These are phyloP conservation scores for Acanthochlamys bracteata DNA, from an alignment of 106 monocot genomes.

Conservation along the genomic window DNA sequence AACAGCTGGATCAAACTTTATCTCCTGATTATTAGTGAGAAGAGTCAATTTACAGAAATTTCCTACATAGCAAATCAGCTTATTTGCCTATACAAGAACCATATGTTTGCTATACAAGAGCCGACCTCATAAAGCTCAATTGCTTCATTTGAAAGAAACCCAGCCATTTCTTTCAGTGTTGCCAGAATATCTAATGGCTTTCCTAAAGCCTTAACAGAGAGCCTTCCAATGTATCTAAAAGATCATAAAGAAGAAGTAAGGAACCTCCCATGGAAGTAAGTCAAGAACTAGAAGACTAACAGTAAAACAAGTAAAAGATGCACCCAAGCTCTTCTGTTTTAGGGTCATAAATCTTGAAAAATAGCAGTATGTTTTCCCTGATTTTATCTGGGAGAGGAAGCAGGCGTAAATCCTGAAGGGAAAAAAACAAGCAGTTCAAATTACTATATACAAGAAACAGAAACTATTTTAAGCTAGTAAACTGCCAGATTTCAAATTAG, in stretches of 20 bases:
- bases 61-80: no score
- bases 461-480: no score
- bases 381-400: slow-evolving; percentile 73
- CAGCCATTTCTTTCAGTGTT: slow-evolving; percentile 91
- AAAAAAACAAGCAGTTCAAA: slow-evolving; percentile 40
- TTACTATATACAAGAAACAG: slow-evolving; percentile 86
- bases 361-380: slow-evolving; percentile 87
- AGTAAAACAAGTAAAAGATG: not conserved
- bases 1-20: slow-evolving; percentile 96
- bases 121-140: slow-evolving; percentile 91
- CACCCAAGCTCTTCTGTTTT: slow-evolving; percentile 89
- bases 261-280: slow-evolving; percentile 2
- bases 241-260: not conserved
- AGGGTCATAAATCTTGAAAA: slow-evolving; percentile 91
- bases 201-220: slow-evolving; percentile 74
- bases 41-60: slow-evolving; percentile 4
- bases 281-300: not conserved
- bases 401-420: slow-evolving; percentile 44
- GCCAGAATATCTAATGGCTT: slow-evolving; percentile 74
- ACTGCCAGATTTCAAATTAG: no score
- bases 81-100: no score
- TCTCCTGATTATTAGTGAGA: slow-evolving; percentile 46
- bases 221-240: slow-evolving; percentile 74
- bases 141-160: slow-evolving; percentile 68
- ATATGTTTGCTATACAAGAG: not conserved